Base-by-base conservation (phyloP, 495 filamentous ascomycete genomes). In the Jackrogersella minutella region DNA sequence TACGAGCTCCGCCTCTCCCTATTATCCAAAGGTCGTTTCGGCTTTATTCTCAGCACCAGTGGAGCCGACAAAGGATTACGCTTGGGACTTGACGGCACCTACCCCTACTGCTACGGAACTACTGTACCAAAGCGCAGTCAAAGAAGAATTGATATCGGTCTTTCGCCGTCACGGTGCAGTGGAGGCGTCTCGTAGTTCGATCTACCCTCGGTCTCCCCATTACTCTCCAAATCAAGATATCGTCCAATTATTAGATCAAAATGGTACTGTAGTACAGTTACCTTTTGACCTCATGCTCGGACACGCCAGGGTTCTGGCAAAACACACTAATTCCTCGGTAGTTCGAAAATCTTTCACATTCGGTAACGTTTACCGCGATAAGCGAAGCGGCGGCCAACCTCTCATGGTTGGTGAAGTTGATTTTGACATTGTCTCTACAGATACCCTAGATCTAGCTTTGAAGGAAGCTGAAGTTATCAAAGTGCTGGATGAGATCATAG, bases 381-480 rank as follows among this genome's bases (percentile, higher is more conserved):
- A 76, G 13, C 86, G 85, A 28, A 84, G 83, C 31, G 87, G 88
- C 55, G 92, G 91, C 4, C 89, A 96, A 69, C 96, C 95, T 22
- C 85, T 85, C 65, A 90, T 88, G 54, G 89, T 91, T 74, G 88
- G 89, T 40, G 96, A 98, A 72, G 93, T 93, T 5, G 95, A 98
- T 71, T 98, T 97, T 75, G 96, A 99, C 79, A 93, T 99, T 66
- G 83, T 95, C 13, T 93, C 91, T 0, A 82, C 86, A 51, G 88
- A 93, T 63, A 88, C 88, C 1, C 74, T 91, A 21, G 92, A 98
- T 71, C 80, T 96, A n/a, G 87, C 93, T 0, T 74, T 97, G 51
- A 93, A 95, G 70, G 95, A 99, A 76, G 95, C 95, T 0, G 95
- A 99, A 73, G 90, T 92, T 3, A 87, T 99, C 57, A 98, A 97